Evolutionary conservation across 257 asterid species (phyloP), one percentile per base, ranked within the genome.

Genomic region (Solanum tarapatanum): DNA sequence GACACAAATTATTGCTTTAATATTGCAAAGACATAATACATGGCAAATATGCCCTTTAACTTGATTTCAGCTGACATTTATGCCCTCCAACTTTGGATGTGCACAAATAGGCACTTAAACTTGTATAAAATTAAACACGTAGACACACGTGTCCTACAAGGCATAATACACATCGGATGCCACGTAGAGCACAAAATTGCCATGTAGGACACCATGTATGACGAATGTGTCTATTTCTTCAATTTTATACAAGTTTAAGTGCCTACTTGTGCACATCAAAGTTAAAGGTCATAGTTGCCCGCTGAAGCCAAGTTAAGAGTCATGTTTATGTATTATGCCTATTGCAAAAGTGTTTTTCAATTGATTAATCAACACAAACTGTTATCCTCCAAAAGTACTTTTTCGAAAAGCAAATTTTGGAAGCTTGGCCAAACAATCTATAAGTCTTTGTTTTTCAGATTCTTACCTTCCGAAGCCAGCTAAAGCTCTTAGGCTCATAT

Each of bases 391-490:
- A 33, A 72, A 32, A 4, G 8, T 33, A 8, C 2, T 35, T 84
- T 64, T 21, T 35, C 5, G 5, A n/a, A 84, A 84, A 2, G 33
- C 79, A 35, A 12, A 30, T 36, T 39, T 1, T 9, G 33, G 16
- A 72, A 72, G 9, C 4, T 51, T 48, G 86, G 9, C 9, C 48
- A 84, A 10, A 62, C 32, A 69, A 19, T 30, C 4, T 9, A 60
- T 23, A 30, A 8, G n/a, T 45, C 6, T 45, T 12, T 0, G 19
- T 80, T 45, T 11, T 4, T 28, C 5, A 19, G 17, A 45, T 30
- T 3, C 85, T 16, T 88, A 92, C 98, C 98, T 94, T 93, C 96
- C 93, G 37, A 95, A 91, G 35, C 98, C 98, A 72, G 95, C 96
- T 24, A 93, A 87, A 72, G 95, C 92, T 87, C 98, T 90, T 16